Conservation (phyloP, 345 rosid species). For the Eutrema yunnanense region DNA sequence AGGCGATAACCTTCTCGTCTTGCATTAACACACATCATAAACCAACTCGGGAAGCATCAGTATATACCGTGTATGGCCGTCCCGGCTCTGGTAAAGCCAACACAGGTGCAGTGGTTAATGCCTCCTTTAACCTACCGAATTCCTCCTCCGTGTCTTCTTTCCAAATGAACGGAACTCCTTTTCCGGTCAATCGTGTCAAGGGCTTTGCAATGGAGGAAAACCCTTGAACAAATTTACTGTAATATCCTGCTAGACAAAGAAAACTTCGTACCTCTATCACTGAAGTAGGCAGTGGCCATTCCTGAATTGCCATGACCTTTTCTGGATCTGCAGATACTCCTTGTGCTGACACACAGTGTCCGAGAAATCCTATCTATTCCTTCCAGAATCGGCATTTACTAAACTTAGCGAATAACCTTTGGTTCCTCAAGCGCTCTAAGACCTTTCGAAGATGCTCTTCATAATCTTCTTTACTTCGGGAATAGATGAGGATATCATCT, state of each 20-base stretch:
- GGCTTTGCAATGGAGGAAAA: background rate
- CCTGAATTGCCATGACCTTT: background rate
- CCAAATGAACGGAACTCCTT: no score
- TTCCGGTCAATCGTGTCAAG: background rate
- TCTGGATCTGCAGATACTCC: background rate
- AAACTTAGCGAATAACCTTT: background rate
- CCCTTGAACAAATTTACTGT: background rate
- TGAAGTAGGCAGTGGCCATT: background rate
- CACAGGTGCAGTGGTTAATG: no score
- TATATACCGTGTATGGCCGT: no score
- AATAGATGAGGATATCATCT: background rate
- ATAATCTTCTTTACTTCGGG: background rate
- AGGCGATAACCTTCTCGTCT: no score
- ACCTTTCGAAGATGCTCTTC: background rate
- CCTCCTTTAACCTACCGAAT: no score
- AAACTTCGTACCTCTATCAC: background rate
- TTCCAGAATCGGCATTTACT: background rate
- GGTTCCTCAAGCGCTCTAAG: background rate
- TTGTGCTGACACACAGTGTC: background rate
- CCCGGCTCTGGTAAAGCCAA: no score
- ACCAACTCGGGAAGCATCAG: no score
- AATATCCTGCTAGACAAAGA: background rate
- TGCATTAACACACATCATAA: no score
- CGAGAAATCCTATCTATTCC: background rate
- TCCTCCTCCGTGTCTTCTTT: no score